Conservation (phyloP, 1,284 basidiomycete genomes). For the Papiliotrema laurentii region DNA sequence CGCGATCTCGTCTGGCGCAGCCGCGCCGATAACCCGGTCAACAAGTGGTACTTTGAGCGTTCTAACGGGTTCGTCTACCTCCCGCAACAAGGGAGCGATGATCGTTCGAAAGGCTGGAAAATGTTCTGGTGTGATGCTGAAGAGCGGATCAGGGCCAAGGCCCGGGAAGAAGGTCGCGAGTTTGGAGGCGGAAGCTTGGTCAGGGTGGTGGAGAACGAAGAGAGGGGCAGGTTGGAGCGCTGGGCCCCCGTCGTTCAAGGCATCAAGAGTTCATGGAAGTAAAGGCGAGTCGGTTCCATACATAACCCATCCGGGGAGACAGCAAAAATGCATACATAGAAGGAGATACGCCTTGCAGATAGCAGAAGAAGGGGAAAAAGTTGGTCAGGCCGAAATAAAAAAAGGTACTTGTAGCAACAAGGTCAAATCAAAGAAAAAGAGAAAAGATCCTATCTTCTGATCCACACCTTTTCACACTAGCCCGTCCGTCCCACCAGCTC, state of each 20-base stretch:
- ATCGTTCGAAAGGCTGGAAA: conserved; percentile 63
- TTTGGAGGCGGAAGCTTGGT: conserved; percentile 53
- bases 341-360: no score
- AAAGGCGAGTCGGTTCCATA: background rate
- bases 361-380: no score
- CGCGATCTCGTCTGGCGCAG: conserved; percentile 93
- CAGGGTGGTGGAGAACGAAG: conserved; percentile 76
- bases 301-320: no score
- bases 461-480: no score
- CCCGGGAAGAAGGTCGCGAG: conserved; percentile 34
- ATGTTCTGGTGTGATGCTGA: conserved; percentile 99
- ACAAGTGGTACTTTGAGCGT: conserved; percentile 99
- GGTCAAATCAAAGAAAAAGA: no score
- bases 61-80: conserved; percentile 73
- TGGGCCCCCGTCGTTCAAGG: conserved; percentile 72
- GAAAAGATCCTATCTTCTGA: no score
- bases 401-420: no score
- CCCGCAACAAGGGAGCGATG: conserved; percentile 51
- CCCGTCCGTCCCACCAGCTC: no score
- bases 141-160: conserved; percentile 41
- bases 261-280: conserved; percentile 74
- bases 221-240: conserved; percentile 64
- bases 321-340: no score
- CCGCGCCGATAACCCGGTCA: conserved; percentile 88
- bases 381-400: no score